Conservation (phyloP, 2,329 filamentous ascomycete genomes). For the Xylaria sp. region DNA sequence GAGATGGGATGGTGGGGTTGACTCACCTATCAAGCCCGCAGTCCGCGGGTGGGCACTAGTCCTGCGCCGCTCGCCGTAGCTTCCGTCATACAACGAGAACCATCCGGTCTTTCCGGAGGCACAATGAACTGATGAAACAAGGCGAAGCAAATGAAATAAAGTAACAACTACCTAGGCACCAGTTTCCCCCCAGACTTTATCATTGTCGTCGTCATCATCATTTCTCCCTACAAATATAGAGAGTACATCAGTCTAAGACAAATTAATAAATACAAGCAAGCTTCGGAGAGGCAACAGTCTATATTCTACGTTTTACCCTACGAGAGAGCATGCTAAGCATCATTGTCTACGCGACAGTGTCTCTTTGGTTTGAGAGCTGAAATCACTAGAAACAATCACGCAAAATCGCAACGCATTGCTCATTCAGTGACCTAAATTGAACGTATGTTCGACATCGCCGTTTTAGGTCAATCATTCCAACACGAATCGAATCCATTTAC, state of each 20-base stretch:
- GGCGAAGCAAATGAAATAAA: not conserved
- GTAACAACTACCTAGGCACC: not conserved
- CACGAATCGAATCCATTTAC: not conserved
- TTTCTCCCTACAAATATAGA: not conserved
- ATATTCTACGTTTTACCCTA: not conserved
- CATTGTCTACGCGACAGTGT: not conserved
- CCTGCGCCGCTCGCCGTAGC: not conserved
- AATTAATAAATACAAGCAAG: not conserved
- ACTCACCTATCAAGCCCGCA: constrained; percentile 9
- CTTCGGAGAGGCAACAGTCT: not conserved
- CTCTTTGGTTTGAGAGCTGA: not conserved
- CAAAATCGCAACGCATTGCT: not conserved
- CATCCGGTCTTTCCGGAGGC: constrained; percentile 9
- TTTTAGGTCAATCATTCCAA: not conserved
- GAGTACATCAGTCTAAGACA: not conserved
- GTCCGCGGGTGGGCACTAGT: constrained; percentile 1
- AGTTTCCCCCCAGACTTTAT: not conserved
- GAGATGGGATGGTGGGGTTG: constrained; percentile 26
- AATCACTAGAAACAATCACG: not conserved
- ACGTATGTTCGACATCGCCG: not conserved
- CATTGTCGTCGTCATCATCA: too few species aligned
- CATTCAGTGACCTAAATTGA: not conserved
- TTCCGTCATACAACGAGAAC: not conserved
- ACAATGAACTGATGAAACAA: too few species aligned
- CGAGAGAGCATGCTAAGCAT: not conserved